Percentiles rank a stretch among this genome's conserved stretches.
These are phyloP conservation scores for Caryopteris hybrid DNA, from an alignment of 305 asterid species.

Conservation along the genomic window DNA sequence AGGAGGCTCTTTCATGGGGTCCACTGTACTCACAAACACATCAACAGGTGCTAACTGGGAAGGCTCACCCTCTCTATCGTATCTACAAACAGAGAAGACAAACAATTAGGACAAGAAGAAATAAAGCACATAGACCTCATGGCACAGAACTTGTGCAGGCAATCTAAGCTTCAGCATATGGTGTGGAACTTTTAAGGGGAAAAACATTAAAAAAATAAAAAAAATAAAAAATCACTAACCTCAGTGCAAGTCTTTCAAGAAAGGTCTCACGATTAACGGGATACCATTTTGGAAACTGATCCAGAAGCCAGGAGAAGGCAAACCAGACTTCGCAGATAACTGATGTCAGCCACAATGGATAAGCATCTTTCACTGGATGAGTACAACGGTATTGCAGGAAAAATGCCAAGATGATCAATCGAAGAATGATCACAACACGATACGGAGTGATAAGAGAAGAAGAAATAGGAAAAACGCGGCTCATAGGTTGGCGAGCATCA, in stretches of 20 bases:
- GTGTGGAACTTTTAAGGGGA: background rate
- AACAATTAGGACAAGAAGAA: background rate
- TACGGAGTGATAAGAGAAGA: conserved; percentile 51
- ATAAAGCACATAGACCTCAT: background rate
- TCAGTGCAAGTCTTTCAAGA: conserved; percentile 47
- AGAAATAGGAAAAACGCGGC: conserved; percentile 43
- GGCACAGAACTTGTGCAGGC: background rate
- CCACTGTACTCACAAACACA: conserved; percentile 53
- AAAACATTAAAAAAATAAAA: no score
- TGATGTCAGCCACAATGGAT: conserved; percentile 60
- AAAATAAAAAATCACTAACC: conserved; percentile 19
- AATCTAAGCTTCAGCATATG: background rate
- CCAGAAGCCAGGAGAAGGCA: conserved; percentile 64
- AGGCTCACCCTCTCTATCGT: conserved; percentile 48
- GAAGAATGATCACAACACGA: conserved; percentile 71
- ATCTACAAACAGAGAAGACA: conserved; percentile 17
- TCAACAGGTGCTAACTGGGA: conserved; percentile 44
- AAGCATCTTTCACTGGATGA: conserved; percentile 49
- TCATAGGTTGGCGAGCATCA: conserved; percentile 59
- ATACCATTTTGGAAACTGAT: conserved; percentile 58
- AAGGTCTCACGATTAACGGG: conserved; percentile 45
- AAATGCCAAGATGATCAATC: conserved; percentile 70
- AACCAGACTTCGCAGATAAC: conserved; percentile 66
- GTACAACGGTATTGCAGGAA: conserved; percentile 53
- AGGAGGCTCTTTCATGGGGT: conserved; percentile 53